These are phyloP conservation scores for Botryobasidium botryosum DNA, from an alignment of 768 basidiomycete species.

Conservation along the genomic window DNA sequence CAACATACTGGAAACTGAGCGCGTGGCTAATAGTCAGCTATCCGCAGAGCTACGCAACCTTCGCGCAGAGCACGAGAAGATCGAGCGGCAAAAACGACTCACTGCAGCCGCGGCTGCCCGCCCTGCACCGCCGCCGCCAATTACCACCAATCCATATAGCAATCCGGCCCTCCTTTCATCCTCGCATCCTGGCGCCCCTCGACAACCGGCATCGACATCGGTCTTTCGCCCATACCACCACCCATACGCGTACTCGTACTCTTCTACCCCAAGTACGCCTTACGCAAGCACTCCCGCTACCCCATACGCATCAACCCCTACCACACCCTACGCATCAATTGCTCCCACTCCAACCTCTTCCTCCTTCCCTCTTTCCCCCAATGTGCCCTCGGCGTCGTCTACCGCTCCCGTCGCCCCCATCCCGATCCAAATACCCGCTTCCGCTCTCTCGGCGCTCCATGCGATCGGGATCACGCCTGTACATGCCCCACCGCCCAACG, in stretches of 20 bases:
- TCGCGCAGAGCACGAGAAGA: slow-evolving; percentile 44
- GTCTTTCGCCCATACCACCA: too few species aligned
- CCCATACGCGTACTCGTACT: too few species aligned
- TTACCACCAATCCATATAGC: neutral
- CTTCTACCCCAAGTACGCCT: too few species aligned
- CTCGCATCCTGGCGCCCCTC: too few species aligned
- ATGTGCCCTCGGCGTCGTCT: slow-evolving; percentile 22
- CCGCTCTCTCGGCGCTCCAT: slow-evolving; percentile 38
- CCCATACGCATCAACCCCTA: neutral
- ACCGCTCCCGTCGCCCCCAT: slow-evolving; percentile 20
- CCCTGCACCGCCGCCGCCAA: slow-evolving; percentile 13
- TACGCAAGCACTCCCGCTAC: slow-evolving; percentile 1
- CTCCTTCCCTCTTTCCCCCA: neutral
- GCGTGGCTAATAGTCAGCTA: slow-evolving; percentile 38
- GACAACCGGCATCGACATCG: too few species aligned
- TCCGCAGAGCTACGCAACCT: slow-evolving; percentile 44
- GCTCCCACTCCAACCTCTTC: neutral
- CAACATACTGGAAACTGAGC: slow-evolving; percentile 46
- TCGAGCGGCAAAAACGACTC: slow-evolving; percentile 56
- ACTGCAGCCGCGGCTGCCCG: slow-evolving; percentile 25
- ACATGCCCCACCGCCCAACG: slow-evolving; percentile 34
- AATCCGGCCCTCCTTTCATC: too few species aligned
- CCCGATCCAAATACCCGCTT: slow-evolving; percentile 56
- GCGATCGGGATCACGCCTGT: slow-evolving; percentile 60
- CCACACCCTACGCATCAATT: slow-evolving; percentile 4